Evolutionary conservation across 1,284 basidiomycete species (phyloP).

Genomic region (Boletus holoroseus): DNA sequence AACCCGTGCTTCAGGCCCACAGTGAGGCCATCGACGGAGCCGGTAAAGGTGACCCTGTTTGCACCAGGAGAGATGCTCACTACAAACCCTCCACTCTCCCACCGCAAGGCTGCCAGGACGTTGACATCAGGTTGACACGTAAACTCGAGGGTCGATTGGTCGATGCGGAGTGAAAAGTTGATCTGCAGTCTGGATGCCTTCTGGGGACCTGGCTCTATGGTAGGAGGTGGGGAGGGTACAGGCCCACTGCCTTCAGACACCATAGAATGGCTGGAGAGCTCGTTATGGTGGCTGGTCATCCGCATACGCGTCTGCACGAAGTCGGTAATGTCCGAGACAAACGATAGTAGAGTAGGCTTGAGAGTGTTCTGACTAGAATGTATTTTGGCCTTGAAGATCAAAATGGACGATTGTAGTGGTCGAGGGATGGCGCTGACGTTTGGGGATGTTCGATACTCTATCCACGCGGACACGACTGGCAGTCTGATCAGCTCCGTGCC

Average conservation of each 20-base stretch:
- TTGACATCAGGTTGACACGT: conserved; percentile 87
- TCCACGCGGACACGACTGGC: conserved; percentile 79
- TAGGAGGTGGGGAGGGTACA: conserved; percentile 10
- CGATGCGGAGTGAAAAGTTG: conserved; percentile 82
- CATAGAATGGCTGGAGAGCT: not conserved
- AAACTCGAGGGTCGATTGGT: conserved; percentile 77
- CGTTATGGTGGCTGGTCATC: conserved; percentile 23
- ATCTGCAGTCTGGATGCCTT: conserved; percentile 57
- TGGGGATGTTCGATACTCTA: conserved; percentile 65
- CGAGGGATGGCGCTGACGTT: conserved; percentile 29
- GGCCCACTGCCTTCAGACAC: conserved; percentile 2
- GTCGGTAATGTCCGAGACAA: conserved; percentile 68
- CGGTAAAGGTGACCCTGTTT: conserved; percentile 66
- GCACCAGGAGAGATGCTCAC: conserved; percentile 70
- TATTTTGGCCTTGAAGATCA: conserved; percentile 75
- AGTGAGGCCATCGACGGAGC: conserved; percentile 74
- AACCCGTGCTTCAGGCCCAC: conserved; percentile 77
- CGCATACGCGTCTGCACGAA: conserved; percentile 63
- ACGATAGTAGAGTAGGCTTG: conserved; percentile 75
- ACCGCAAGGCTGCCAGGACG: conserved; percentile 77
- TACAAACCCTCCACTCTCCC: conserved; percentile 89
- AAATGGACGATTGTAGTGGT: conserved; percentile 46
- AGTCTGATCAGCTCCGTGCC: conserved; percentile 66
- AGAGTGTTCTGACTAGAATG: conserved; percentile 84
- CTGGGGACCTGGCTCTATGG: conserved; percentile 13